Conservation (phyloP, 306 rosid species). For the Acacia melanoxylon region DNA sequence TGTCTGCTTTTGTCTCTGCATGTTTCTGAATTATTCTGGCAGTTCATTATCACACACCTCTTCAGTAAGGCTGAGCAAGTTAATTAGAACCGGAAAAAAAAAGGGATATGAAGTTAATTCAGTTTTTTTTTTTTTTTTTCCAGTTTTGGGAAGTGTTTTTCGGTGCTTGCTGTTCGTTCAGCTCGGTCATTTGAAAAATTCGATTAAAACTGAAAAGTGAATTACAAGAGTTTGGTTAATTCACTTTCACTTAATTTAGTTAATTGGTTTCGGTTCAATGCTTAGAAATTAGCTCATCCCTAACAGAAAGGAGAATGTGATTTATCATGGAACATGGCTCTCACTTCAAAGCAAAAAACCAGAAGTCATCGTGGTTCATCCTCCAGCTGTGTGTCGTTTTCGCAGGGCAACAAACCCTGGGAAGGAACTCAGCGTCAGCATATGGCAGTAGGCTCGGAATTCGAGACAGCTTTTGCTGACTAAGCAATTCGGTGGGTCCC, state of each 20-base stretch:
- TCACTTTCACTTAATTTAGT: no score
- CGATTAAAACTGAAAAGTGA: no score
- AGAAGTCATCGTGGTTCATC: conserved; percentile 33
- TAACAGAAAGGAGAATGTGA: background rate
- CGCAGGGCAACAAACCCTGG: conserved; percentile 32
- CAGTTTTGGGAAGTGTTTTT: no score
- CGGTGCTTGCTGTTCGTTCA: no score
- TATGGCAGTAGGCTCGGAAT: conserved; percentile 7
- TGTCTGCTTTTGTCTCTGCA: background rate
- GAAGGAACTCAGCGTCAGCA: conserved; percentile 32
- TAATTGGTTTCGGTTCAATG: no score
- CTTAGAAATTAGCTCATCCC: no score
- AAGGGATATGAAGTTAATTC: no score
- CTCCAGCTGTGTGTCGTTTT: conserved; percentile 43
- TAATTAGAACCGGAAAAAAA: no score
- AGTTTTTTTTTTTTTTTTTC: no score
- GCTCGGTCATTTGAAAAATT: no score
- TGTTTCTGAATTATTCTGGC: background rate
- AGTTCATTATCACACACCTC: background rate
- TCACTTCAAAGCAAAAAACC: background rate
- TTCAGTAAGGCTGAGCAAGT: no score
- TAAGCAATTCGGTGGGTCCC: conserved; percentile 38
- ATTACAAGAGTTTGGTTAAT: no score
- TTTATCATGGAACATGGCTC: background rate
- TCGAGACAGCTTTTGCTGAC: conserved; percentile 36